Conservation (phyloP, 345 rosid species). For the Hypericum perforatum region DNA sequence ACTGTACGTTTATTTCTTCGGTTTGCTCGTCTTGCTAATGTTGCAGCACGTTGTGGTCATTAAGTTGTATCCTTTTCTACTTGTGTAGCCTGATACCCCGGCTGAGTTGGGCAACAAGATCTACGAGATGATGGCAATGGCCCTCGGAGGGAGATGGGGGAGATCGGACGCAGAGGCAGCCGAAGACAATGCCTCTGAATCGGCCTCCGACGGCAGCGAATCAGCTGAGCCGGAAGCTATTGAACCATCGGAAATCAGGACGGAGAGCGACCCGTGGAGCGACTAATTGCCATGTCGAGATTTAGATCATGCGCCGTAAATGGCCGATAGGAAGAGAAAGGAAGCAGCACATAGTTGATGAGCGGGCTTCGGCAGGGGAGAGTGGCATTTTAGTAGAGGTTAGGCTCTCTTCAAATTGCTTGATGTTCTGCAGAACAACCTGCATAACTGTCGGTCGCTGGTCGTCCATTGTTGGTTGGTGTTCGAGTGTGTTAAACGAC, state of each 20-base stretch:
- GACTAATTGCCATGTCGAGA: constrained; percentile 18
- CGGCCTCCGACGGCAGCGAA: constrained; percentile 16
- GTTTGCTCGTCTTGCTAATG: too few species aligned
- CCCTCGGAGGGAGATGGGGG: constrained; percentile 98
- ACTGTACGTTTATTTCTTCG: constrained; percentile 36
- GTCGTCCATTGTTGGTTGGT: too few species aligned
- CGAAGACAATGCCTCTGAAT: constrained; percentile 23
- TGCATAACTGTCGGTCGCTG: too few species aligned
- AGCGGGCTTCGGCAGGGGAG: too few species aligned
- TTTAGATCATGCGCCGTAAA: too few species aligned
- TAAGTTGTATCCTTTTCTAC: constrained; percentile 1
- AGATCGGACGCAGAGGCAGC: constrained; percentile 34
- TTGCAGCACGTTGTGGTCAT: neutral
- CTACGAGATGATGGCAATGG: constrained; percentile 97
- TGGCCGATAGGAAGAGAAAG: too few species aligned
- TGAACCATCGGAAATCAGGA: constrained; percentile 87
- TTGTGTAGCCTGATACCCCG: constrained; percentile 87
- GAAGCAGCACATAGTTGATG: too few species aligned
- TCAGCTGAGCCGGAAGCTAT: constrained; percentile 46
- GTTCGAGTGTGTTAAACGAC: too few species aligned
- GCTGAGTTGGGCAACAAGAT: constrained; percentile 91
- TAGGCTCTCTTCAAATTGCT: too few species aligned
- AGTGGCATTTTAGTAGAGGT: too few species aligned
- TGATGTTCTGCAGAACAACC: too few species aligned
- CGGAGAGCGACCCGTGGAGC: constrained; percentile 87